These are phyloP conservation scores for Capsicum chinense DNA, from an alignment of 257 asterid species.

Conservation along the genomic window DNA sequence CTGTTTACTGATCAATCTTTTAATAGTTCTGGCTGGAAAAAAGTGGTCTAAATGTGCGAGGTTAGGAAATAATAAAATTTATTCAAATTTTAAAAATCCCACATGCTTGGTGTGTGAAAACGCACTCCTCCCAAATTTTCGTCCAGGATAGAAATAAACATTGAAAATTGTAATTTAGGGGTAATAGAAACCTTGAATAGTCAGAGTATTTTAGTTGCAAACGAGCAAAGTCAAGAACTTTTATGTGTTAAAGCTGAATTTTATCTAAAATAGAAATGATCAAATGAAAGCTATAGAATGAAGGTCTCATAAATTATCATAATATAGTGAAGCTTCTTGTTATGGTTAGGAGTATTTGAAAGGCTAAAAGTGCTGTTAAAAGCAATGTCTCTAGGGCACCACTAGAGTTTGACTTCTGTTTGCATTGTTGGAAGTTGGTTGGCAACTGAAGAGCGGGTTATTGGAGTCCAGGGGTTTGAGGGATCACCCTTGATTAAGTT, in stretches of 20 bases:
- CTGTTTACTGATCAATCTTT: neutral
- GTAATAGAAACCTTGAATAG: neutral
- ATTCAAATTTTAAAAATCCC: neutral
- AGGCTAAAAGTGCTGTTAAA: neutral
- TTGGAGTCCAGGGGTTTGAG: neutral
- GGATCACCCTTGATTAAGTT: neutral
- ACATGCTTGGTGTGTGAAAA: neutral
- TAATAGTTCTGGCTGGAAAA: neutral
- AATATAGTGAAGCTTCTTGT: neutral
- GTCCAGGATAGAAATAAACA: neutral
- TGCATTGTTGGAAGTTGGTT: neutral
- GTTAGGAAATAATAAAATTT: neutral
- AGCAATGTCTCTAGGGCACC: neutral
- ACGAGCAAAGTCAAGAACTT: neutral
- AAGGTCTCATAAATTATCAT: neutral
- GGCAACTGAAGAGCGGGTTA: neutral
- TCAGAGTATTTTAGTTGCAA: neutral
- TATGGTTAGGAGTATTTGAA: neutral
- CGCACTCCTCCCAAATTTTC: neutral
- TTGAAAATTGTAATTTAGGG: slow-evolving; percentile 1
- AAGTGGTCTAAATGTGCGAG: neutral
- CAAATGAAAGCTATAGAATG: neutral
- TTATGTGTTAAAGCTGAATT: neutral
- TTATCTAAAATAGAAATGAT: neutral
- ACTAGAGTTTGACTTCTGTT: neutral